Evolutionary conservation across 2,329 filamentous ascomycete species (phyloP).

Genomic region (Fusarium floridanum): DNA sequence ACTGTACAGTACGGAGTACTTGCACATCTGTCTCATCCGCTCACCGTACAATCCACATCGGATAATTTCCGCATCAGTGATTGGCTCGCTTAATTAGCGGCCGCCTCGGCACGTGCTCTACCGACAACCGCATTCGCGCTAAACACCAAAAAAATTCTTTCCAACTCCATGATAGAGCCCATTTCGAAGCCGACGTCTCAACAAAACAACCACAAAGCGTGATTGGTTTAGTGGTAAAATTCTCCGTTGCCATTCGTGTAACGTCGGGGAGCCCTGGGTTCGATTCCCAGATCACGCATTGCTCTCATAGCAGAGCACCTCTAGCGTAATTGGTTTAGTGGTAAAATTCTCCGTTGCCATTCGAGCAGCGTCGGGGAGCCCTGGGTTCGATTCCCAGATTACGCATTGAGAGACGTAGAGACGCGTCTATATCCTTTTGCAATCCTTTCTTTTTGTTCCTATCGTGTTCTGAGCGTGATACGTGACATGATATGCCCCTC

Average conservation of each 20-base stretch:
- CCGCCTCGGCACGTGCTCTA: not conserved
- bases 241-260: constrained; percentile 17
- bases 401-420: constrained; percentile 5
- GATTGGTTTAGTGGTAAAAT: constrained; percentile 32
- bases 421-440: not conserved
- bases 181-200: not conserved
- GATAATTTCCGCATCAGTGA: not conserved
- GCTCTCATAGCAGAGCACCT: too few relatives aligned
- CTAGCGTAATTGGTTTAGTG: constrained; percentile 29
- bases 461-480: not conserved
- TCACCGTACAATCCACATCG: not conserved
- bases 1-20: not conserved
- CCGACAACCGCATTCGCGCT: not conserved
- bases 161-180: not conserved
- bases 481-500: not conserved
- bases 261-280: constrained; percentile 14
- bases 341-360: constrained; percentile 27
- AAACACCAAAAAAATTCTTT: not conserved
- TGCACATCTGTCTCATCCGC: not conserved
- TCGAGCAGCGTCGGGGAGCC: constrained; percentile 23
- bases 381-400: constrained; percentile 30
- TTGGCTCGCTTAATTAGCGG: not conserved
- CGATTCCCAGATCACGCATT: constrained; percentile 29
- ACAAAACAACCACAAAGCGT: constrained; percentile 16
- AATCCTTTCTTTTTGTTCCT: constrained; percentile 3